Evolutionary conservation across 148 eudicot genomes (phyloP).

Genomic region (Simmondsia chinensis): DNA sequence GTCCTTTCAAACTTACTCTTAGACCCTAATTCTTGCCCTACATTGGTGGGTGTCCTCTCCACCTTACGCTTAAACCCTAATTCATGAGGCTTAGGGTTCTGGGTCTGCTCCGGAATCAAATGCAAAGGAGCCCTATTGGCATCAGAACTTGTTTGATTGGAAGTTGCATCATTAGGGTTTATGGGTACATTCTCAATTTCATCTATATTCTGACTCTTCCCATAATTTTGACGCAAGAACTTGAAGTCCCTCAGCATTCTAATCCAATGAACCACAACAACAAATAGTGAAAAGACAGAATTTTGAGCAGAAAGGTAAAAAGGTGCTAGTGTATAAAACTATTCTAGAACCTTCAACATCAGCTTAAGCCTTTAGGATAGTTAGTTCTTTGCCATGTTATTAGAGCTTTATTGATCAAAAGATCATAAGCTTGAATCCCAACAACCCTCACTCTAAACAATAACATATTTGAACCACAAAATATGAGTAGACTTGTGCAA

Average conservation of each 20-base stretch:
- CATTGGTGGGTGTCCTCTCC: constrained; percentile 49
- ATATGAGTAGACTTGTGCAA: too few relatives aligned
- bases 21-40: constrained; percentile 28
- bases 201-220: constrained; percentile 30
- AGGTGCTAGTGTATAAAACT: not conserved
- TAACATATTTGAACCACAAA: too few relatives aligned
- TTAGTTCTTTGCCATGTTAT: too few relatives aligned
- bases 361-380: not conserved
- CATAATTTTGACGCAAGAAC: constrained; percentile 36
- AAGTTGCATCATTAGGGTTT: constrained; percentile 30
- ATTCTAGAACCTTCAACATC: not conserved
- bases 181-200: constrained; percentile 68
- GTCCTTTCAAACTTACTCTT: constrained; percentile 42
- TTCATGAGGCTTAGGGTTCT: constrained; percentile 27
- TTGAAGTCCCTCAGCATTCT: constrained; percentile 69
- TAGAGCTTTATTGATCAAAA: too few relatives aligned
- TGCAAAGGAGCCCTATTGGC: constrained; percentile 42
- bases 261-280: not conserved
- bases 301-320: not conserved
- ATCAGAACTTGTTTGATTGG: constrained; percentile 15
- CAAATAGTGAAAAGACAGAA: not conserved
- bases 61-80: constrained; percentile 17
- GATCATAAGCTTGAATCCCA: too few relatives aligned
- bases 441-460: too few relatives aligned
- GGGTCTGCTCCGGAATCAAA: constrained; percentile 42